Percentiles rank a stretch among this genome's conserved stretches.
phyloP scores from a whole-genome alignment of 1,284 basidiomycete genomes.

The Leccinum idahoense region DNA sequence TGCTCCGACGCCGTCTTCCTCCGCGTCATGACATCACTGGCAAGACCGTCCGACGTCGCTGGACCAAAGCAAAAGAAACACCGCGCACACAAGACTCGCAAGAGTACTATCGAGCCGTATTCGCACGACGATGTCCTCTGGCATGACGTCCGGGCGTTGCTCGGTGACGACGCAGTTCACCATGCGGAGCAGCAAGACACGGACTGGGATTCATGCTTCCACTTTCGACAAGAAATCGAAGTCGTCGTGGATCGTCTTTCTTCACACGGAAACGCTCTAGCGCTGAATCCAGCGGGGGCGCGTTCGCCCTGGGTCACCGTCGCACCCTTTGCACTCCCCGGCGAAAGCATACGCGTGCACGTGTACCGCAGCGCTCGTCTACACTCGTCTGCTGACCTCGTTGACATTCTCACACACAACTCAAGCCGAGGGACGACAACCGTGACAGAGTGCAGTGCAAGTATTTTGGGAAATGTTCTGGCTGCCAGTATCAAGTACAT shows the following conservation, averaged over 20 bases:
- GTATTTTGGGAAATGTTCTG: conserved; percentile 82
- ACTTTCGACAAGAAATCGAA: conserved; percentile 58
- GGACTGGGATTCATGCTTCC: conserved; percentile 59
- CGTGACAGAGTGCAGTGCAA: conserved; percentile 58
- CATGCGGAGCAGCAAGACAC: conserved; percentile 42
- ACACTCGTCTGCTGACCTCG: conserved; percentile 72
- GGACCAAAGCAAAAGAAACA: conserved; percentile 15
- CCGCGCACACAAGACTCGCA: conserved; percentile 13
- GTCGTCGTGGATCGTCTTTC: conserved; percentile 60
- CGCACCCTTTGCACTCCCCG: conserved; percentile 79
- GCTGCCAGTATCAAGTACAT: conserved; percentile 71
- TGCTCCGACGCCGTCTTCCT: too few species aligned
- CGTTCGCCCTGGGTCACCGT: conserved; percentile 71
- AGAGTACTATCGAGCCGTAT: conserved; percentile 4
- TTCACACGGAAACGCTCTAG: conserved; percentile 68
- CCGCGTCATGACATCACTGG: conserved; percentile 7
- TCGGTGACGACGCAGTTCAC: conserved; percentile 60
- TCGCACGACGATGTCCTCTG: conserved; percentile 66
- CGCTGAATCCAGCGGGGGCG: conserved; percentile 39
- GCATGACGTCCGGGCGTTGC: conserved; percentile 62
- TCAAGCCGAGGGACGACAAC: conserved; percentile 58
- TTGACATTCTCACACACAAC: conserved; percentile 68
- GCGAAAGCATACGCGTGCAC: conserved; percentile 69
- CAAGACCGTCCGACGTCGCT: neutral
- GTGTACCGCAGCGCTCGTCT: conserved; percentile 65